Evolutionary conservation across 495 filamentous ascomycete species (phyloP).

Genomic region (Talaromyces trachyspermus): DNA sequence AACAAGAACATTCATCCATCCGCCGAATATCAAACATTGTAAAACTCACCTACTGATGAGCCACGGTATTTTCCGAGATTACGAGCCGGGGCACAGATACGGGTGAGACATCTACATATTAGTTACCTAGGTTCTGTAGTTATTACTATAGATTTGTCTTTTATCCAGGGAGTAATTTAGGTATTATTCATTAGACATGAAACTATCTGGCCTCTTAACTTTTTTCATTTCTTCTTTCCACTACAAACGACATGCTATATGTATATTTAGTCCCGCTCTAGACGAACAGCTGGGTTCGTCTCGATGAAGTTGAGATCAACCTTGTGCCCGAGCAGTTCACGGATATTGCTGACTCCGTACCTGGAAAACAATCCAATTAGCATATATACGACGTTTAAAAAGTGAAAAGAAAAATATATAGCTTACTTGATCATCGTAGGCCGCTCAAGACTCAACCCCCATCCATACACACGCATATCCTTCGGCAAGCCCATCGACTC

Average conservation of each 20-base stretch:
- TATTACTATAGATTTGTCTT: background rate
- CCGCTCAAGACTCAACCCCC: conserved; percentile 82
- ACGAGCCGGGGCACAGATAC: conserved; percentile 90
- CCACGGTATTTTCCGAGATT: conserved; percentile 59
- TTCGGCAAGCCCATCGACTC: conserved; percentile 82
- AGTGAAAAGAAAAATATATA: conserved; percentile 9
- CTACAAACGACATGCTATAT: no score
- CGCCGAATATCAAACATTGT: conserved; percentile 33
- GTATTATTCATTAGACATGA: background rate
- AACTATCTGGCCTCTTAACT: conserved; percentile 1
- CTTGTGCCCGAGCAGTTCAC: conserved; percentile 79
- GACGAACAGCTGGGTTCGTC: conserved; percentile 71
- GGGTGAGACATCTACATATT: conserved; percentile 60
- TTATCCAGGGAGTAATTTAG: background rate
- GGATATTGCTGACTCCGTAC: conserved; percentile 76
- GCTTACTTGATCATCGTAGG: conserved; percentile 96
- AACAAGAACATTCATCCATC: conserved; percentile 13
- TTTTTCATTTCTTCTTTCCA: conserved; percentile 16
- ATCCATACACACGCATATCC: conserved; percentile 84
- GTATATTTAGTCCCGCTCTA: conserved; percentile 61
- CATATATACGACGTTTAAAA: background rate
- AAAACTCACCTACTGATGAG: conserved; percentile 74
- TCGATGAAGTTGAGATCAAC: conserved; percentile 77
- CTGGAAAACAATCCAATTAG: conserved; percentile 17
- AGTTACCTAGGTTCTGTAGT: background rate